Percentiles rank a stretch among this genome's conserved stretches.
Conservation (phyloP, 768 basidiomycete genomes). For the Boletus subcaerulescens region DNA sequence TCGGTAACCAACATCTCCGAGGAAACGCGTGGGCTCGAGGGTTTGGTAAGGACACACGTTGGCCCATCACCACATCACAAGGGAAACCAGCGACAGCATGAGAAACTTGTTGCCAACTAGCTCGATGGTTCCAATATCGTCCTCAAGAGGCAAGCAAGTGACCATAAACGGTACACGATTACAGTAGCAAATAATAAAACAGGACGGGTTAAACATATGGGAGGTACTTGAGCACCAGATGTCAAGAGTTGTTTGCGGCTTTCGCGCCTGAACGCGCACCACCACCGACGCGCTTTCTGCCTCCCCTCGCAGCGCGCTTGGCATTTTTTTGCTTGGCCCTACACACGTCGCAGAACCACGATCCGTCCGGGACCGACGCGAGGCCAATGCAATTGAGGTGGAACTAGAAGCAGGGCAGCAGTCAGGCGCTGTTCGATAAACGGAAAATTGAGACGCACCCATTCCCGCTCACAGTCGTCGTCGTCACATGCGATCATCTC, state of each 20-base stretch:
- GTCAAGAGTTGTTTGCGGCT: constrained; percentile 30
- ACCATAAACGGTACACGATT: constrained; percentile 9
- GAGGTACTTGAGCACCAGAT: neutral
- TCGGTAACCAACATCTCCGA: no score
- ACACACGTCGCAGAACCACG: constrained; percentile 76
- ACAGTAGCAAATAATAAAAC: constrained; percentile 23
- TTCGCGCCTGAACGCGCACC: constrained; percentile 30
- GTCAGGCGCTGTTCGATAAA: constrained; percentile 6
- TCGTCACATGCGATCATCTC: constrained; percentile 97
- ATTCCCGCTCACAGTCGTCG: constrained; percentile 76
- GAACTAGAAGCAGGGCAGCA: constrained; percentile 49
- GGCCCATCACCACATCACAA: no score
- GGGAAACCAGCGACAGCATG: no score
- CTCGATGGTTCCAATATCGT: no score
- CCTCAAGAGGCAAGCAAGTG: neutral
- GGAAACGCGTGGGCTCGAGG: no score
- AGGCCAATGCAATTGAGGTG: constrained; percentile 76
- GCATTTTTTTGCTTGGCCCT: constrained; percentile 49
- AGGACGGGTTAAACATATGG: constrained; percentile 13
- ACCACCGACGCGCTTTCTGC: constrained; percentile 48
- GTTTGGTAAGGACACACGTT: no score
- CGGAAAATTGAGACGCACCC: constrained; percentile 54
- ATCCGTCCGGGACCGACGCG: constrained; percentile 59
- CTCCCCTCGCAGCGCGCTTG: constrained; percentile 49
- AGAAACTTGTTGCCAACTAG: no score